Percentiles rank a stretch among this genome's conserved stretches.
These are phyloP conservation scores for Diaporthe destruens DNA, from an alignment of 2,329 filamentous ascomycete species.

Conservation along the genomic window DNA sequence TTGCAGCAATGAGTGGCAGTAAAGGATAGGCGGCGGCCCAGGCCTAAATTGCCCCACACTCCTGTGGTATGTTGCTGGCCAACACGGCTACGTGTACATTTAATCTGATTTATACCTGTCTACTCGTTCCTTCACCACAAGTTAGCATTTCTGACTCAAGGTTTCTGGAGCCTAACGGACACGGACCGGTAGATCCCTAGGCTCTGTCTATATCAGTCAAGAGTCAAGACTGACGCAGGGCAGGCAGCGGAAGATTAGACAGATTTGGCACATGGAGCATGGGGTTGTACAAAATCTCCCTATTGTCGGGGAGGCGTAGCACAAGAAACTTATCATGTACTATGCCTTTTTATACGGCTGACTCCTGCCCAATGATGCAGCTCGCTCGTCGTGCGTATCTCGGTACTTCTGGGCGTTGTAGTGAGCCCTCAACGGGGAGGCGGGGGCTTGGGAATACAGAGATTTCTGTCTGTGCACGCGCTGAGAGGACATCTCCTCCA, in stretches of 20 bases:
- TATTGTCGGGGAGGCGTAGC: not conserved
- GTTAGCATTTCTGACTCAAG: not conserved
- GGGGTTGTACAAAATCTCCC: slow-evolving; percentile 12
- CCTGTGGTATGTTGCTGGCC: slow-evolving; percentile 1
- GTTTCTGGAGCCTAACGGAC: slow-evolving; percentile 3
- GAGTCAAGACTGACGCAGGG: not conserved
- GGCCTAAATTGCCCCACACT: slow-evolving; percentile 11
- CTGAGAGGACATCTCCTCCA: not conserved
- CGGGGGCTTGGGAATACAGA: not conserved
- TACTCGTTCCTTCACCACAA: not conserved
- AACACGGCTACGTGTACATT: slow-evolving; percentile 13
- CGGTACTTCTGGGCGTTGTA: not conserved
- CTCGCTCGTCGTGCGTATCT: not conserved
- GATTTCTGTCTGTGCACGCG: not conserved
- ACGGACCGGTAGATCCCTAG: slow-evolving; percentile 3
- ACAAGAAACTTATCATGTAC: slow-evolving; percentile 7
- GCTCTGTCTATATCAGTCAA: not conserved
- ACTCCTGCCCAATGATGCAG: not conserved
- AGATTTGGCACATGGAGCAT: not conserved
- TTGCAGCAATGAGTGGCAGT: slow-evolving; percentile 20
- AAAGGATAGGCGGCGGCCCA: slow-evolving; percentile 13
- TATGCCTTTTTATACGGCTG: not conserved
- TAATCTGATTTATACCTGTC: no score
- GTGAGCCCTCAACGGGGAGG: not conserved
- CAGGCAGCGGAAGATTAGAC: not conserved